phyloP scores from a whole-genome alignment of 805 yeast genomes.

The Sungouiozyma intestinalis region DNA sequence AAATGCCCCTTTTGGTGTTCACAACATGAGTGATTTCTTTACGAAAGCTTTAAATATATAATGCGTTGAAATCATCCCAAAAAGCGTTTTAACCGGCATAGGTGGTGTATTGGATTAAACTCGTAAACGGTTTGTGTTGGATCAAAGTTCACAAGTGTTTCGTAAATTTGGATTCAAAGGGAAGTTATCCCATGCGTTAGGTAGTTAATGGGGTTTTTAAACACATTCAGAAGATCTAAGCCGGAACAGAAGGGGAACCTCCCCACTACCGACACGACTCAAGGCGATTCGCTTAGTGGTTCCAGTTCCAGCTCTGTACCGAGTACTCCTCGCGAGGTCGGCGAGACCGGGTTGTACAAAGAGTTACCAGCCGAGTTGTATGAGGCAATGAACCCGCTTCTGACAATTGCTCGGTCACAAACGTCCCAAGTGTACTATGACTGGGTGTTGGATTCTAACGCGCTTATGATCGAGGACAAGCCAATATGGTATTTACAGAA shows the following conservation, averaged over 20 bases:
- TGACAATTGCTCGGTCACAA: slow-evolving; percentile 11
- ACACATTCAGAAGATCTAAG: not conserved
- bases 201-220: not conserved
- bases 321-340: slow-evolving; percentile 1
- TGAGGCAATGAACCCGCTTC: slow-evolving; percentile 8
- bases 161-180: not conserved
- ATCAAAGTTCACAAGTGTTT: not conserved
- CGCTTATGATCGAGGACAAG: not conserved
- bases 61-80: no score
- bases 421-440: slow-evolving; percentile 10
- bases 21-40: no score
- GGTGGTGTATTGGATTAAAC: no score
- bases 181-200: not conserved
- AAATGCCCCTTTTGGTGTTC: no score
- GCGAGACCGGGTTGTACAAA: slow-evolving; percentile 4
- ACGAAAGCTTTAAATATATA: no score
- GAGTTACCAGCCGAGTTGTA: slow-evolving; percentile 9
- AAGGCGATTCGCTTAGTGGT: not conserved
- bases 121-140: no score
- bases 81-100: no score
- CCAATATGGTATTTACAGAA: slow-evolving; percentile 1
- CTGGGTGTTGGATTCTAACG: slow-evolving; percentile 1
- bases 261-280: not conserved
- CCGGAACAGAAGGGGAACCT: not conserved
- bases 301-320: slow-evolving; percentile 2